These are phyloP conservation scores for Lunasporangiospora selenospora DNA, from an alignment of 192 early-diverging fungal species.

Conservation along the genomic window DNA sequence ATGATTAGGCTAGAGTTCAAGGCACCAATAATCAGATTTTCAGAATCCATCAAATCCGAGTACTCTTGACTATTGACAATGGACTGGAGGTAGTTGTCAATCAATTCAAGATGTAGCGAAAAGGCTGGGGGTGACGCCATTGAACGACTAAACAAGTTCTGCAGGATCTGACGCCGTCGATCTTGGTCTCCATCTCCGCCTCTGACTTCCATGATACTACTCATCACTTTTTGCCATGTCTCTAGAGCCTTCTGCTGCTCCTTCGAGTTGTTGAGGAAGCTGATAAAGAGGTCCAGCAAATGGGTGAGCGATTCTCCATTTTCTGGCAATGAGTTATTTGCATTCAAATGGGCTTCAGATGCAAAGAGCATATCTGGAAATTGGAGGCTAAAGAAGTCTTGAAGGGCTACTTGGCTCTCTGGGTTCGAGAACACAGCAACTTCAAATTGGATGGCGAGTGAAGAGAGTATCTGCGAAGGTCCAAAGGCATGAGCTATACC, in stretches of 20 bases:
- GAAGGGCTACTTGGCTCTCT: conserved; percentile 32
- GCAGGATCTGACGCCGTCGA: conserved; percentile 23
- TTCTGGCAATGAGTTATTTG: neutral
- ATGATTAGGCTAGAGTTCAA: conserved; percentile 9
- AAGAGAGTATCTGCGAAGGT: conserved; percentile 41
- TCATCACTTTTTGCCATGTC: conserved; percentile 36
- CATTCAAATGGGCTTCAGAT: conserved; percentile 15
- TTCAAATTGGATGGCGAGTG: conserved; percentile 38
- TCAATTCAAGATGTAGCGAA: conserved; percentile 16
- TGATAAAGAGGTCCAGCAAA: conserved; percentile 37
- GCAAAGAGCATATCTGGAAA: conserved; percentile 42
- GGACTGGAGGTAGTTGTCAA: conserved; percentile 19
- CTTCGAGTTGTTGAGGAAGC: conserved; percentile 32
- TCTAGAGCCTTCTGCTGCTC: conserved; percentile 12
- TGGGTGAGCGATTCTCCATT: conserved; percentile 27
- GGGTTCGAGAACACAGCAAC: conserved; percentile 44
- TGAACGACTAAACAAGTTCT: conserved; percentile 18
- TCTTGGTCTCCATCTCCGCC: neutral
- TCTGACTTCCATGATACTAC: conserved; percentile 31
- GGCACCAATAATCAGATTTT: conserved; percentile 1
- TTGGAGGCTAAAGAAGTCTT: conserved; percentile 36
- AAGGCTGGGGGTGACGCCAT: neutral
- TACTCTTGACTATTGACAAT: conserved; percentile 23
- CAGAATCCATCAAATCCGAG: conserved; percentile 3
- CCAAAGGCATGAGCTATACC: conserved; percentile 43